These are phyloP conservation scores for Quercus parvula DNA, from an alignment of 306 rosid genomes.

Conservation along the genomic window DNA sequence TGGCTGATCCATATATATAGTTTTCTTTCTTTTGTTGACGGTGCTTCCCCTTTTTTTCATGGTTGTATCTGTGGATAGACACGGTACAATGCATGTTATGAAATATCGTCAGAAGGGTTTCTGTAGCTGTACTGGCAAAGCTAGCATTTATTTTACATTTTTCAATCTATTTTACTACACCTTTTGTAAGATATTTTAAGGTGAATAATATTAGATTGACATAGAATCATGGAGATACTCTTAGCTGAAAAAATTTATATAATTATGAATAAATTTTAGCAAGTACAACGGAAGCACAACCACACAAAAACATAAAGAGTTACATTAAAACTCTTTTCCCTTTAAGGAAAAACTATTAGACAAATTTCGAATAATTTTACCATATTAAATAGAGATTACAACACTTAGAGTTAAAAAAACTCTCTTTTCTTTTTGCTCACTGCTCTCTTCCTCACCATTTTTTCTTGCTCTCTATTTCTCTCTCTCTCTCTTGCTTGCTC, in stretches of 20 bases:
- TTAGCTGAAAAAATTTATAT: too few species aligned
- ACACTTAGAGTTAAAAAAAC: too few species aligned
- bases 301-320: too few species aligned
- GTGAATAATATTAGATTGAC: conserved; percentile 38
- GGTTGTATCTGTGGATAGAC: conserved; percentile 47
- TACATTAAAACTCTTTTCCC: too few species aligned
- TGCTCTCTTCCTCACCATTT: too few species aligned
- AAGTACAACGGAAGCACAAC: rapidly evolving
- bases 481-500: too few species aligned
- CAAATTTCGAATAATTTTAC: too few species aligned
- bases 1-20: conserved; percentile 21
- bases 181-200: conserved; percentile 45
- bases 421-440: too few species aligned
- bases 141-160: conserved; percentile 32
- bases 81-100: conserved; percentile 62
- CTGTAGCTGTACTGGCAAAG: conserved; percentile 26
- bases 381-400: too few species aligned
- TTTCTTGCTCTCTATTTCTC: too few species aligned
- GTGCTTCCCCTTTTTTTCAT: conserved; percentile 61
- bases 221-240: neutral
- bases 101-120: conserved; percentile 34
- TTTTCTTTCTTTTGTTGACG: conserved; percentile 37
- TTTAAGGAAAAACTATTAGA: rapidly evolving
- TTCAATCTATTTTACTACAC: conserved; percentile 32
- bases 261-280: too few species aligned